phyloP scores from a whole-genome alignment of 495 filamentous ascomycete genomes.

The Geopyxis carbonaria region DNA sequence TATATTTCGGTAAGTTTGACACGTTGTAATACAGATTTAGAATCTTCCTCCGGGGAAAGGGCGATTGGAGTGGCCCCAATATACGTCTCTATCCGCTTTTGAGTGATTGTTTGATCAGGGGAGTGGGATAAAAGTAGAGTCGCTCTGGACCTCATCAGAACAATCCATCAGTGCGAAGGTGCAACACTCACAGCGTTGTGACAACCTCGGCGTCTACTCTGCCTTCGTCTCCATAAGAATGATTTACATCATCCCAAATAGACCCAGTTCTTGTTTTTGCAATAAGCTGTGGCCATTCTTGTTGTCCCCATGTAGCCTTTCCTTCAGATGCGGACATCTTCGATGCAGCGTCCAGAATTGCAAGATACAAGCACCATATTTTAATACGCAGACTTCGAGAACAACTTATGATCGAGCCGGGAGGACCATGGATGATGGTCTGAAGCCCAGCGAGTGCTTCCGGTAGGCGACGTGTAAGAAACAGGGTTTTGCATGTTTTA shows the following conservation, averaged over 20 bases:
- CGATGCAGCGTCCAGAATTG: constrained; percentile 72
- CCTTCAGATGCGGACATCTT: constrained; percentile 83
- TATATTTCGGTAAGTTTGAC: constrained; percentile 88
- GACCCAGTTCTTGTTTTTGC: constrained; percentile 66
- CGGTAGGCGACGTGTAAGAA: constrained; percentile 75
- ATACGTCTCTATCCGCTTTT: constrained; percentile 76
- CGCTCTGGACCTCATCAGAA: constrained; percentile 35
- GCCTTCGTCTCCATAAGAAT: constrained; percentile 61
- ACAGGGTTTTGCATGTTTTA: constrained; percentile 76
- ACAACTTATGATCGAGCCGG: constrained; percentile 19
- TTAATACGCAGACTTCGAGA: constrained; percentile 70
- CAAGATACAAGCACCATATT: constrained; percentile 92
- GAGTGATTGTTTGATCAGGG: constrained; percentile 61
- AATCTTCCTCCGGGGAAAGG: constrained; percentile 27
- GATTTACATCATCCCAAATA: constrained; percentile 83
- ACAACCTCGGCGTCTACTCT: constrained; percentile 90
- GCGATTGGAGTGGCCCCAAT: constrained; percentile 50
- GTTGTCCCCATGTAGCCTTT: constrained; percentile 64
- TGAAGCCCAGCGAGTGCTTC: constrained; percentile 72
- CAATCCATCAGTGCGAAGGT: constrained; percentile 12
- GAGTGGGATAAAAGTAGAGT: constrained; percentile 78
- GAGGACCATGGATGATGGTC: constrained; percentile 43
- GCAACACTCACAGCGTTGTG: constrained; percentile 55
- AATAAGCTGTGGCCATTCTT: constrained; percentile 65
- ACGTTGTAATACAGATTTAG: constrained; percentile 27